A percentile compares a stretch with the other conserved stretches of the same genome.
Evolutionary conservation across 345 rosid genomes (phyloP).

Genomic region (Bretschneidera sinensis): DNA sequence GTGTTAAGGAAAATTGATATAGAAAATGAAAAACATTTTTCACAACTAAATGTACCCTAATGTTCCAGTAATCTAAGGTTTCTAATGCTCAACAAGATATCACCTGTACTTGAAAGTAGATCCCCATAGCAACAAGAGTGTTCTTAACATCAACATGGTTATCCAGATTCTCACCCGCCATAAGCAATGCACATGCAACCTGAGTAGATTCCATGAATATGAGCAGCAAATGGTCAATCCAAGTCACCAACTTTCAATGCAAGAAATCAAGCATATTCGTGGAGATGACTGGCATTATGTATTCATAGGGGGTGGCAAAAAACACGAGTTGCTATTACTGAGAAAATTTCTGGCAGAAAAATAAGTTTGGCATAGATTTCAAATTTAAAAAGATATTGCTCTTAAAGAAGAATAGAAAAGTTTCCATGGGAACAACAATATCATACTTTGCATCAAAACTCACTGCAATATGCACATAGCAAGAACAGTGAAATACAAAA

Average conservation of each 20-base stretch:
- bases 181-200: slow-evolving; percentile 83
- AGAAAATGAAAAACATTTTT: too few species aligned
- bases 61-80: background rate
- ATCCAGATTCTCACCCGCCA: slow-evolving; percentile 71
- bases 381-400: background rate
- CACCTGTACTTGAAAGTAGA: slow-evolving; percentile 86
- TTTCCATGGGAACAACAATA: background rate
- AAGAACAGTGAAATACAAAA: background rate
- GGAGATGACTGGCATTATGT: background rate
- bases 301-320: too few species aligned
- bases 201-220: slow-evolving; percentile 16
- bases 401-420: background rate
- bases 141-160: slow-evolving; percentile 56
- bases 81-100: background rate
- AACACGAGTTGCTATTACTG: too few species aligned
- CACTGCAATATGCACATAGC: background rate
- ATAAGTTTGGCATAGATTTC: background rate
- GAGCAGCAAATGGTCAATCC: background rate
- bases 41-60: too few species aligned
- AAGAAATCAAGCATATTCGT: slow-evolving; percentile 1
- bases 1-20: too few species aligned
- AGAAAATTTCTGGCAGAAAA: too few species aligned
- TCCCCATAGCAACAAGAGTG: slow-evolving; percentile 68
- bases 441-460: background rate
- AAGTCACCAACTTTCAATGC: slow-evolving; percentile 1